These are phyloP conservation scores for Penicillium sp. DNA, from an alignment of 2,329 filamentous ascomycete genomes.

Conservation along the genomic window DNA sequence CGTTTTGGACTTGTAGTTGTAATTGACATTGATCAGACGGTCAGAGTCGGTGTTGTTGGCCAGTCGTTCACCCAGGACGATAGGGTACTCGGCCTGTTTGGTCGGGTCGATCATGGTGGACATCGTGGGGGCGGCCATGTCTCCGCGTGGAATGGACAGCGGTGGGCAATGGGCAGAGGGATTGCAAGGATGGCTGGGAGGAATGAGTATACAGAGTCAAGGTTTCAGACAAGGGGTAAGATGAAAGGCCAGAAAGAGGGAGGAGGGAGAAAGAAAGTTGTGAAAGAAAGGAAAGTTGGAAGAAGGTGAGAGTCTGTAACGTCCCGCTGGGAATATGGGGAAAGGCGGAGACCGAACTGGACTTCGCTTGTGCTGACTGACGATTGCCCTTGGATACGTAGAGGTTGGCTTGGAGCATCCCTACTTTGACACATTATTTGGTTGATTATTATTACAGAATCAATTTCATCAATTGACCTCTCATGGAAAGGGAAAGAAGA, in stretches of 20 bases:
- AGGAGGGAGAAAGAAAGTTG: neutral
- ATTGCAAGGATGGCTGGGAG: constrained; percentile 1
- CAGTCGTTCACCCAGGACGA: constrained; percentile 48
- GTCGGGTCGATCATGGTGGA: constrained; percentile 46
- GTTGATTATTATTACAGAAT: neutral
- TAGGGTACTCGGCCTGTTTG: constrained; percentile 50
- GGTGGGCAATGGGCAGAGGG: neutral
- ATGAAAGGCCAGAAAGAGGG: neutral
- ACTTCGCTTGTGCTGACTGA: neutral
- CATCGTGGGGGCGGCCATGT: constrained; percentile 38
- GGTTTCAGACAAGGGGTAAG: neutral
- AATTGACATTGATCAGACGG: constrained; percentile 46
- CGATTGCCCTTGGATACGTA: neutral
- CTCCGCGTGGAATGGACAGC: constrained; percentile 11
- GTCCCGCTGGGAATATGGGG: constrained; percentile 17
- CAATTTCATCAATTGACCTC: neutral
- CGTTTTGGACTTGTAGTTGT: constrained; percentile 50
- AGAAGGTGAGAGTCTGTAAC: constrained; percentile 13
- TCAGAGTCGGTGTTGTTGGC: constrained; percentile 30
- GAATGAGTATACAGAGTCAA: neutral
- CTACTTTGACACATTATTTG: neutral
- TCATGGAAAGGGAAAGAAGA: neutral
- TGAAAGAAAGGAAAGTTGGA: neutral
- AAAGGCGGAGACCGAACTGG: constrained; percentile 21
- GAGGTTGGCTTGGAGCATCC: neutral